These are phyloP conservation scores for Xylaria arbuscula DNA, from an alignment of 2,329 filamentous ascomycete species.

Conservation along the genomic window DNA sequence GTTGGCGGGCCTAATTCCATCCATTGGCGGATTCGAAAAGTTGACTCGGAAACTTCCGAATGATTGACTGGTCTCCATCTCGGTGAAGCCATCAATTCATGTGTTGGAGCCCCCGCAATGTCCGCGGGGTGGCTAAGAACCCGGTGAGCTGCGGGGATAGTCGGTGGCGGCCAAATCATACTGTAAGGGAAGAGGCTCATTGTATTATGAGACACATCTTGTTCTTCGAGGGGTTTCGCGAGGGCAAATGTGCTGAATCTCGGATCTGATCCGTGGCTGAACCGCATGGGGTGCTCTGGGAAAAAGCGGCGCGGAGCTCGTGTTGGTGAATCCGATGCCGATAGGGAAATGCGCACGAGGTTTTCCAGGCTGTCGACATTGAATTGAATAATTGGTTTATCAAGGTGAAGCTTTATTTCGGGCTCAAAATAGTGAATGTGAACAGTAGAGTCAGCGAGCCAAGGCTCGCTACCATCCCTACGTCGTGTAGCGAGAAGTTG, in stretches of 20 bases:
- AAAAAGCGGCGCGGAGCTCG: conserved; percentile 53
- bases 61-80: conserved; percentile 56
- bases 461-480: conserved; percentile 66
- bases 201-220: conserved; percentile 51
- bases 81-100: conserved; percentile 36
- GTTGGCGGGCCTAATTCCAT: conserved; percentile 69
- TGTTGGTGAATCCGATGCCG: conserved; percentile 24
- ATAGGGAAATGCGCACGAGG: conserved; percentile 39
- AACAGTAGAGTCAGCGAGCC: conserved; percentile 73
- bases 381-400: conserved; percentile 76
- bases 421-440: conserved; percentile 80
- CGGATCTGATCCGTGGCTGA: conserved; percentile 58
- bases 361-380: conserved; percentile 48
- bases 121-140: conserved; percentile 53
- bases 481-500: conserved; percentile 75
- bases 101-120: conserved; percentile 32
- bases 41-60: conserved; percentile 72
- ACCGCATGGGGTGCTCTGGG: conserved; percentile 64
- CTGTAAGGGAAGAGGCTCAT: conserved; percentile 57
- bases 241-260: conserved; percentile 77
- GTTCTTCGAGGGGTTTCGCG: conserved; percentile 61
- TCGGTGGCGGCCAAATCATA: conserved; percentile 79
- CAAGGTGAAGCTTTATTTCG: conserved; percentile 75
- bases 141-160: conserved; percentile 72
- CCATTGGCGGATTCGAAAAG: conserved; percentile 82